Base-by-base conservation (phyloP, 2,329 filamentous ascomycete species). In the Lachnellula subtilissima region DNA sequence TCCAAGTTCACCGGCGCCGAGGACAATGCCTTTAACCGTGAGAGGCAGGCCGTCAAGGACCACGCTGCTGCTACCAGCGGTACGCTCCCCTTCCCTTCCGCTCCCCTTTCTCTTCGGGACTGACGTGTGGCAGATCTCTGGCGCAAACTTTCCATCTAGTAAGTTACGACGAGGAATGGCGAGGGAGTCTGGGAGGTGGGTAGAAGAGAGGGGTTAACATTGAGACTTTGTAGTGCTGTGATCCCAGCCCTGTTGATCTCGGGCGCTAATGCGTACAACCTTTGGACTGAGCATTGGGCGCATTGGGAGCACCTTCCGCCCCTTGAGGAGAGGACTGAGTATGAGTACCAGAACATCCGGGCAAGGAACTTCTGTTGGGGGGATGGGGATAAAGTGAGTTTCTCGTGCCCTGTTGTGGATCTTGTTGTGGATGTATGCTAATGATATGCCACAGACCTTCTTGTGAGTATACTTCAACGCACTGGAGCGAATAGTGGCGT, bases 241-340 rank as follows among this genome's bases (percentile, higher is more conserved):
- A 77, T 88, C 64, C 92, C 93, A 55, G 79, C 76, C 73, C 78
- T 97, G 56, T 76, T 87, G 65, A 77, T 91, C 64, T 86, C 88
- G 58, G 73, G 76, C 65, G 78, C 86, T 76, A 99, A 99, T 75
- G 92, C 92, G 69, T 96, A 88, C 74, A 85, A 86, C 71, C 85
- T 96, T 62, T 99, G 91, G 91, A 86, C 84, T 69, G 90, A 95
- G 79, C 94, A 99, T 78, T 97, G 93, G 93, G 89, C 95, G 77
- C 94, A 99, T 82, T 91, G 88, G 84, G 77, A 75, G 52, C 93
- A 97, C 78, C 77, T 89, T 75, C 84, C 88, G 59, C 89, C 94
- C 64, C 80, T 93, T 66, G 91, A 96, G 80, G 94, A 99, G 79
- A 88, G 89, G 71, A 77, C 82, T 69, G 90, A 97, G 80, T 99